Evolutionary conservation across 169 alveolate species (phyloP), one percentile per base, ranked within the genome.

Genomic region (Plasmodium falciparum): DNA sequence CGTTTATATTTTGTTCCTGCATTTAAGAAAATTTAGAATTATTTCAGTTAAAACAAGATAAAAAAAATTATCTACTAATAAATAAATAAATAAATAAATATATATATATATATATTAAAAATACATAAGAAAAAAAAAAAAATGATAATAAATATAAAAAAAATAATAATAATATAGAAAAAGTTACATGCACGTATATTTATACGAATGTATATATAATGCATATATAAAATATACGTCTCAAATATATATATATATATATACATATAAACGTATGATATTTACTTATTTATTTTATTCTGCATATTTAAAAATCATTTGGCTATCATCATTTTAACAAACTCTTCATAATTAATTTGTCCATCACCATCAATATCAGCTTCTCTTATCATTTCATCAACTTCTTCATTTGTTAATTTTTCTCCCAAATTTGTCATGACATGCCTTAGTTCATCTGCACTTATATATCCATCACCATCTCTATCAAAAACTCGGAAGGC

Each of bases 341-440:
- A 98, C 93, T 98, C 99, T 83, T 98, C 99, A 92, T 98, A 99
- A 96, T 98, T 98, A 95, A 99, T 99, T 63, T 97, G 98, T 29
- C 99, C 99, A 95, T 98, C 99, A 13, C 99, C 99, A 90, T 99
- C 99, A 33, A 98, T 98, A 89, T 98, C 99, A 69, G 99, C 99
- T 93, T 98, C 99, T 86, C 99, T 95, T 75, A 99, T 97, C 99
- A 99, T 98, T 95, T 99, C 99, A 89, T 98, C 99, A 66, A 99
- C 99, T 86, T 98, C 99, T 93, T 99, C 99, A 92, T 98, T 99
- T 39, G 99, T 98, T 63, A 99, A 94, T 91, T 98, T 98, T 91
- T 98, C 99, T 20, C 99, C 99, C 90, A 98, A 94, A 88, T 98
- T 99, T 20, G 99, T 98, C 99, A 98, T 98, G 50, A 98, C 99